Evolutionary conservation across 169 alveolate species (phyloP), one percentile per base, ranked within the genome.

Genomic region (Eimeria praecox): DNA sequence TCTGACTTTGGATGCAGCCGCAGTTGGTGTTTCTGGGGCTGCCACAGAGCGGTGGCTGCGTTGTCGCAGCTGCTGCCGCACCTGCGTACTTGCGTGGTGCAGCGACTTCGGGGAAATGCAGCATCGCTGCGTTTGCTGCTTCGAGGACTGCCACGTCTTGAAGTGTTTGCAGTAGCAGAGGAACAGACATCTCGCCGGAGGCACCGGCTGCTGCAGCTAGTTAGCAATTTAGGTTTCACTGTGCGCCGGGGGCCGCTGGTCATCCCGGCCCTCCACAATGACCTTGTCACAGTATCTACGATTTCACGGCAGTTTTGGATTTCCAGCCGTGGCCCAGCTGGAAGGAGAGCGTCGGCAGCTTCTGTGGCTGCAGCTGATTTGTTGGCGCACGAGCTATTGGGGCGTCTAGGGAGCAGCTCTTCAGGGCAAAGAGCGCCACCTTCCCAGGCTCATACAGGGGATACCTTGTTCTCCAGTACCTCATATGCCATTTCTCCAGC

Each of bases 1-100:
- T n/a, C 66, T 30, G 93, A 87, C 83, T 87, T 87, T 33, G 83
- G 83, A 20, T 87, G 94, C 83, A 87, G 94, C 82, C 80, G 94
- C 40, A 87, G 62, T 35, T 87, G 94, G 83, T 87, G 94, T 38
- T 64, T 87, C 71, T 87, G 94, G 94, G 82, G 42, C 49, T 87
- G 94, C 69, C 94, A 87, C 35, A 54, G 94, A 87, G 94, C 94
- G n/a, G 94, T 87, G 94, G 94, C 94, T 87, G 94, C 94, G 22
- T 49, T 87, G 66, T 87, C 94, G 83, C 94, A 87, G 94, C 94
- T 87, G 30, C 82, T 87, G 30, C 94, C 94, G 71, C 94, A 87
- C 66, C 75, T 87, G 83, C 94, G 94, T 59, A 64, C 62, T 42
- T 87, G 94, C 94, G 94, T 87, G 46, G 94, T 87, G 83, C 94